Conservation (phyloP, 345 rosid species). For the Syzygium grande region DNA sequence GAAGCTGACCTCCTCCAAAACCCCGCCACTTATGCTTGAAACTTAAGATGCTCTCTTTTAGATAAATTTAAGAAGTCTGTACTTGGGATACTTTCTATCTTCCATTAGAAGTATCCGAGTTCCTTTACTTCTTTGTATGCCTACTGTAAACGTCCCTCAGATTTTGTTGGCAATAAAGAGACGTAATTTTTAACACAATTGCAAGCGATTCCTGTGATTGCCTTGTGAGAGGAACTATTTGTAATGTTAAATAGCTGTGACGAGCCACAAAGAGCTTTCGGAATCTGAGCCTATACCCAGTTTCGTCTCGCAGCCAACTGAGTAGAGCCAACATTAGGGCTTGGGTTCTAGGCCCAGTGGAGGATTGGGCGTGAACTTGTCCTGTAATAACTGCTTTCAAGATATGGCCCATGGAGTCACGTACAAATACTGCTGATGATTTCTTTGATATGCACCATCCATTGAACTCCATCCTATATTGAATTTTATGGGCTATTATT, state of each 20-base stretch:
- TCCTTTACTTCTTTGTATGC: not conserved
- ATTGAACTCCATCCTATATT: not conserved
- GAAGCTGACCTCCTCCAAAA: constrained; percentile 19
- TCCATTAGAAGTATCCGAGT: not conserved
- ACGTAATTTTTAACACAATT: not conserved
- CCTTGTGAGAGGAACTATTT: not conserved
- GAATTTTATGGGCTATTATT: not conserved
- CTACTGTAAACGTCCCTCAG: not conserved
- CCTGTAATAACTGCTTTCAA: not conserved
- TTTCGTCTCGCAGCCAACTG: too few relatives aligned
- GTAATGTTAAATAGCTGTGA: not conserved
- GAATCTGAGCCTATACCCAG: too few relatives aligned
- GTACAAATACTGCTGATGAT: not conserved
- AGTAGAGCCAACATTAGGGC: not conserved
- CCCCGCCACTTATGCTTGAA: constrained; percentile 7
- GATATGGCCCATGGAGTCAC: not conserved
- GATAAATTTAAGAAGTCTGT: not conserved
- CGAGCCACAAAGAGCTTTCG: not conserved
- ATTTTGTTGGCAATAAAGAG: not conserved
- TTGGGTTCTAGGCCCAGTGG: not conserved
- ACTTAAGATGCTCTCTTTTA: not conserved
- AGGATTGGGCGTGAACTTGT: not conserved
- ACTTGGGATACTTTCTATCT: not conserved
- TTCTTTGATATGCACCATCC: not conserved
- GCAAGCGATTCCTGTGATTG: not conserved